Evolutionary conservation across 2,329 filamentous ascomycete species (phyloP), one percentile per base, ranked within the genome.

Genomic region (Huntiella moniliformis): DNA sequence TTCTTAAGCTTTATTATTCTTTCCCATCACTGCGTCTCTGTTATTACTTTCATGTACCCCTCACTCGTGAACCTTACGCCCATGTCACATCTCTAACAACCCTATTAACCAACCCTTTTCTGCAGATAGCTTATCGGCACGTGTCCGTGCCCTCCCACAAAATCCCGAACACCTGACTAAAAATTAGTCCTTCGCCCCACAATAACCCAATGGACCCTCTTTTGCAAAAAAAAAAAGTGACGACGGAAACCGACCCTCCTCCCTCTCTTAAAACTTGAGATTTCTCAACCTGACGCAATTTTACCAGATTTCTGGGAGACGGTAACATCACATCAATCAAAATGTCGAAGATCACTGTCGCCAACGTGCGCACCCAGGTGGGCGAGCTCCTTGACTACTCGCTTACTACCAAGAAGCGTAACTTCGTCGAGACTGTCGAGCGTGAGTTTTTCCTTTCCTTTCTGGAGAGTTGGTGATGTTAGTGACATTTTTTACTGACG

Each of bases 281-380:
- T 17, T 37, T 31, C 33, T 16, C 41, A 37, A 46, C 44, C 44
- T 44, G 32, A 42, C 48, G 44, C 48, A 44, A 50, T 38, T 37
- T 48, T 50, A 50, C 48, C 48, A 50, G 48, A 50, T 50, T 41
- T 50, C 72, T 82, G 81, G 80, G 83, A 86, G 82, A 86, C 81
- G 81, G 79, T 74, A 38, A 50, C 45, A 50, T 43, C 22, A 28
- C 22, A 28, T 50, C 17, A 50, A 17, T 34, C 73, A 78, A 67
- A 56, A 84, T 86, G 81, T 86, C 82, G 58, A 87, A 87, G 70
- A 85, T 85, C 70, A 82, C 80, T 77, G 76, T 77, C 71, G 84
- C 85, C 77, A 84, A 86, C 82, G 86, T 93, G 76, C 85, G 87
- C 76, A 73, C 77, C 67, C 88, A 96, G 73, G 84, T 96, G 66